A percentile compares a stretch with the other conserved stretches of the same genome.
These are phyloP conservation scores for Nicotiana paniculata DNA, from an alignment of 257 asterid genomes.

Conservation along the genomic window DNA sequence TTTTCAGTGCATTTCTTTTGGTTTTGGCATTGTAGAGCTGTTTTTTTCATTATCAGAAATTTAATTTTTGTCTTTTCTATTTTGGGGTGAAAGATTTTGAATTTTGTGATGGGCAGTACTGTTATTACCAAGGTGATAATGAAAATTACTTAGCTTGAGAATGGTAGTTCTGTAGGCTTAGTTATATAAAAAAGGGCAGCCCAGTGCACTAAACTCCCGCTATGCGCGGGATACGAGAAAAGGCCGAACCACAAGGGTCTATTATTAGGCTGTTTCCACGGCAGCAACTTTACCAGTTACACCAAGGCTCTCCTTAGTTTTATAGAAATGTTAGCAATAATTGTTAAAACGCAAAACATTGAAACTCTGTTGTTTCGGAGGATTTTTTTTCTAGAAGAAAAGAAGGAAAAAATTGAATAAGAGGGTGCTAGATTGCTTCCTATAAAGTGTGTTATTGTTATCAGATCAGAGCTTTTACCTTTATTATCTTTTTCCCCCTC, in stretches of 20 bases:
- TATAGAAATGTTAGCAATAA: background rate
- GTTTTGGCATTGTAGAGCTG: background rate
- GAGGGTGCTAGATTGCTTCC: background rate
- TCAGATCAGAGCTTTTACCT: background rate
- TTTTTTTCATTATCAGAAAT: background rate
- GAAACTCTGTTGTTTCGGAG: background rate
- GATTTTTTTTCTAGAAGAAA: background rate
- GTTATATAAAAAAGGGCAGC: background rate
- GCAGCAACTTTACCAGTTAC: no score
- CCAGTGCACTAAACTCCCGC: no score
- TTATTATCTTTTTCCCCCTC: background rate
- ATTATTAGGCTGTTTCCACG: no score
- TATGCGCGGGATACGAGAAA: no score
- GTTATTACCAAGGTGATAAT: background rate
- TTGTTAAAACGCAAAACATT: background rate
- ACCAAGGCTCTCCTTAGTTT: no score
- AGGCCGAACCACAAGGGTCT: no score
- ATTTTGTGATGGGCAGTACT: background rate
- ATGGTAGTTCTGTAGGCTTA: background rate
- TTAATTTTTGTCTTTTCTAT: background rate
- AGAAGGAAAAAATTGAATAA: background rate
- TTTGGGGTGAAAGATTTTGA: background rate
- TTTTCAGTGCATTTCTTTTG: background rate
- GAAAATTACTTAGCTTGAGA: background rate
- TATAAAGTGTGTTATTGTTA: background rate